Base-by-base conservation (phyloP, 768 basidiomycete species). In the Mycena kentingensis region DNA sequence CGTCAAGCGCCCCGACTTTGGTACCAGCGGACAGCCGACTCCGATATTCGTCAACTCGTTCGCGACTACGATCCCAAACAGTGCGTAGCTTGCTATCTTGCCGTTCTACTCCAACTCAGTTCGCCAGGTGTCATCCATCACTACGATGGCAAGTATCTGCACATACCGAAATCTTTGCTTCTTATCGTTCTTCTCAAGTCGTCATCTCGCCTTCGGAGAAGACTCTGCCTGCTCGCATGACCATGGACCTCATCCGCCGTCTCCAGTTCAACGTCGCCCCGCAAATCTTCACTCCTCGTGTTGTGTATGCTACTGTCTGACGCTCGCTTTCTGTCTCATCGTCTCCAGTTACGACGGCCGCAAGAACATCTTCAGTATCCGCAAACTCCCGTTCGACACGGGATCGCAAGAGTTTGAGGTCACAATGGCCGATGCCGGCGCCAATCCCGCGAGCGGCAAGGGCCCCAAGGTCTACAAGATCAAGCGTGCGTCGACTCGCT, bases 311-410 rank as follows among this genome's bases (percentile, higher is more conserved):
- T 19, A 51, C 50, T n/a, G 32, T n/a, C 12, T 43, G 13, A 15
- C 18, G 11, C 41, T 26, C 28, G 7, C 28, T 5, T 26, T 22
- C 41, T 27, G 24, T 27, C 16, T 43, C 41, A 10, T 3, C 38
- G 12, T 43, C n/a, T n/a, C n/a, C n/a, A n/a, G n/a, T n/a, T 92
- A 90, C 54, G 90, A 92, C 52, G 90, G 90, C 0, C 77, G 87
- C 35, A 92, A 90, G 67, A 92, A 91, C 55, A 66, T 78, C 52
- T 93, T 88, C 60, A 75, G 85, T 19, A 70, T 81, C 13, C 74
- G 79, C 32, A 75, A 79, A 51, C 73, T 91, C 8, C 80, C 84
- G 0, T 83, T 93, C 25, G 75, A 73, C 2, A 66, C 60, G 1
- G 70, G 75, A 32, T 74, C 73, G 6, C 76, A 77, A 55, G 86